Evolutionary conservation across 1,139 yeast species (phyloP).

Genomic region (Lodderomyces jiufengensis): DNA sequence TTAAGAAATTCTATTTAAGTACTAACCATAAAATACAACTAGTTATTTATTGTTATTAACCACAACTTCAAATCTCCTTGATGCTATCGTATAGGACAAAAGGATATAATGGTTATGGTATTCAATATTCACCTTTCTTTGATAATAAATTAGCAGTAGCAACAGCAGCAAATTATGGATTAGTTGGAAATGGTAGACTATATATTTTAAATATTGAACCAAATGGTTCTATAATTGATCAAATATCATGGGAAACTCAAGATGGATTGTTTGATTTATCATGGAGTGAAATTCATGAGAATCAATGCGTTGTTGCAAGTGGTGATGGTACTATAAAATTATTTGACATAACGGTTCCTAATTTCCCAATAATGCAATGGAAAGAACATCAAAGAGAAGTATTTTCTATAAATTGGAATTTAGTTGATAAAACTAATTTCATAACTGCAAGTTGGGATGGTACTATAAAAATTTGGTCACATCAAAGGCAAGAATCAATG

Average conservation of each 20-base stretch:
- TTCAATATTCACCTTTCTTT: conserved; percentile 86
- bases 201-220: conserved; percentile 65
- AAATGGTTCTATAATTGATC: conserved; percentile 56
- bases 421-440: conserved; percentile 69
- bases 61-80: background rate
- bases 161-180: conserved; percentile 86
- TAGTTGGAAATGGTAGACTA: conserved; percentile 89
- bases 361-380: conserved; percentile 73
- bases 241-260: conserved; percentile 76
- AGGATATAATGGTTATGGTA: conserved; percentile 85
- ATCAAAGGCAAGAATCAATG: conserved; percentile 56
- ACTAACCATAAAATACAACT: too few species aligned
- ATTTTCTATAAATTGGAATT: conserved; percentile 84
- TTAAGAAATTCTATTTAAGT: too few species aligned
- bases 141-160: conserved; percentile 91
- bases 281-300: conserved; percentile 90
- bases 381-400: conserved; percentile 83
- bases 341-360: conserved; percentile 66
- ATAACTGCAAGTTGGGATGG: conserved; percentile 94
- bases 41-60: too few species aligned
- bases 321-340: conserved; percentile 89
- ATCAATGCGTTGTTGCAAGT: conserved; percentile 75
- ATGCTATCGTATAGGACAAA: conserved; percentile 76
- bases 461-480: conserved; percentile 69
- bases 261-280: conserved; percentile 87